phyloP scores from a whole-genome alignment of 2,329 filamentous ascomycete genomes.

The Trichophyton mentagrophytes region DNA sequence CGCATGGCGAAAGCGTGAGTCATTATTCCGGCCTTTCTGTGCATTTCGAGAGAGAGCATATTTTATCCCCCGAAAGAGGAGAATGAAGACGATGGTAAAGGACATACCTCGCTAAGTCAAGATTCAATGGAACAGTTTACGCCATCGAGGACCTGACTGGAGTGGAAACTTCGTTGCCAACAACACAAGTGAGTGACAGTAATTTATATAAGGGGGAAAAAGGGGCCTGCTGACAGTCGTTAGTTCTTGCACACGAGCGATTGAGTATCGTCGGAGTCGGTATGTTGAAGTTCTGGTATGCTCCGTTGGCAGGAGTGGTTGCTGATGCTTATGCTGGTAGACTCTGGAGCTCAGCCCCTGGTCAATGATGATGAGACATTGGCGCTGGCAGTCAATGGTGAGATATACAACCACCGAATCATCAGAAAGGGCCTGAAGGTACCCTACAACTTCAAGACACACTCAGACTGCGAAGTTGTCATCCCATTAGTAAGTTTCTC shows the following conservation, averaged over 20 bases:
- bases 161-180: conserved; percentile 88
- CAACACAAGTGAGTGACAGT: conserved; percentile 63
- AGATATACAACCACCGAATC: conserved; percentile 98
- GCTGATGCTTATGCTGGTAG: conserved; percentile 33
- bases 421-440: conserved; percentile 75
- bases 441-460: conserved; percentile 93
- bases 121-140: conserved; percentile 48
- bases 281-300: conserved; percentile 35
- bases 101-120: background rate
- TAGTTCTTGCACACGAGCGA: conserved; percentile 92
- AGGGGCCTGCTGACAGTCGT: conserved; percentile 8
- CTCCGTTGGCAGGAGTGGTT: background rate
- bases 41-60: background rate
- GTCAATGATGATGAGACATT: conserved; percentile 82
- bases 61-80: background rate
- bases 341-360: conserved; percentile 89
- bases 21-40: background rate
- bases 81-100: background rate
- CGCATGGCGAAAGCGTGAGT: conserved; percentile 88
- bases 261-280: conserved; percentile 94
- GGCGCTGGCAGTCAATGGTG: conserved; percentile 92
- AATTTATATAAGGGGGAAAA: background rate
- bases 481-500: conserved; percentile 69
- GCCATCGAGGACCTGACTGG: conserved; percentile 97
- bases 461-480: conserved; percentile 97